Conservation (phyloP, 2,329 filamentous ascomycete genomes). For the Leptographium wingfieldii region DNA sequence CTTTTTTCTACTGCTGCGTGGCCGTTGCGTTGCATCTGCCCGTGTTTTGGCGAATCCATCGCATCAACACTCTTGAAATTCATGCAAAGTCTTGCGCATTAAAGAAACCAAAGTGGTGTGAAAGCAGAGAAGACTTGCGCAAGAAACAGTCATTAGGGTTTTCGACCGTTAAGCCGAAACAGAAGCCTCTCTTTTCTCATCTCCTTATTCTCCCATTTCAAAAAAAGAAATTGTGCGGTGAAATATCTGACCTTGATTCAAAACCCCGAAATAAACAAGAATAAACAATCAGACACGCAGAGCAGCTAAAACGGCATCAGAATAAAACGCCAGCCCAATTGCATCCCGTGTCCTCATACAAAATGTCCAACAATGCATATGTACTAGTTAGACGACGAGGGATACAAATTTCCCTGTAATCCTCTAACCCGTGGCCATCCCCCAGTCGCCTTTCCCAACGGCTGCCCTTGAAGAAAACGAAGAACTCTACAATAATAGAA, state of each 20-base stretch:
- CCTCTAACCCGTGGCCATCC: background rate
- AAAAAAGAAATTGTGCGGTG: background rate
- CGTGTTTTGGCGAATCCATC: no score
- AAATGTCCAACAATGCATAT: conserved; percentile 1
- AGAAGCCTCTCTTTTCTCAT: background rate
- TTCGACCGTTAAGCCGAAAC: background rate
- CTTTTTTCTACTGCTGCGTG: background rate
- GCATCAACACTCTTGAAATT: no score
- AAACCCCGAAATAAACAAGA: background rate
- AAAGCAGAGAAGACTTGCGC: background rate
- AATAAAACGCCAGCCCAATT: background rate
- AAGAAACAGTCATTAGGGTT: background rate
- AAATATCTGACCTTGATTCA: background rate
- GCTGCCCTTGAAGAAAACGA: background rate
- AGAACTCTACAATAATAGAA: background rate
- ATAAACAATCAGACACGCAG: background rate
- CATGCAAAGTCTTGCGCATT: no score
- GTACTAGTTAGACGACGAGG: background rate
- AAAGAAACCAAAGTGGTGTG: background rate
- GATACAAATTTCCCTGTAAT: background rate
- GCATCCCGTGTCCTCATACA: background rate
- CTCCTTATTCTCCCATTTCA: background rate
- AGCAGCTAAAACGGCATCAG: no score
- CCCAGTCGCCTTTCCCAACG: background rate
- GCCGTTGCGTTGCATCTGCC: no score